Percentiles rank a stretch among this genome's conserved stretches.
phyloP scores from a whole-genome alignment of 2,329 filamentous ascomycete genomes.

The Colletotrichum chrysophilum region DNA sequence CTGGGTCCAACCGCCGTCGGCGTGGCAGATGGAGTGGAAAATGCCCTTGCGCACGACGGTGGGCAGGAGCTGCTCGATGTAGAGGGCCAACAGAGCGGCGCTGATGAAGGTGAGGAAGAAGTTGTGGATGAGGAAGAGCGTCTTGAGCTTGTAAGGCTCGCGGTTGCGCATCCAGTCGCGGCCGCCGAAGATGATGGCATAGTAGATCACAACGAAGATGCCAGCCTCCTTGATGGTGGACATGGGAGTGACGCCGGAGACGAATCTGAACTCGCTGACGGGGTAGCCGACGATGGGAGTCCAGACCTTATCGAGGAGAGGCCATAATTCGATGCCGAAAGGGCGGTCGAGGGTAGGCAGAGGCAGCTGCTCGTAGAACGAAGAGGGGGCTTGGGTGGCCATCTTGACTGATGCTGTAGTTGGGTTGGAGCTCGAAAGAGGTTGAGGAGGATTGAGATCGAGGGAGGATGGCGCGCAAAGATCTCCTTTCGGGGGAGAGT shows the following conservation, averaged over 20 bases:
- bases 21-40: slow-evolving; percentile 87
- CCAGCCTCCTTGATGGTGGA: slow-evolving; percentile 86
- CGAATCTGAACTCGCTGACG: slow-evolving; percentile 85
- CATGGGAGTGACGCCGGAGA: slow-evolving; percentile 82
- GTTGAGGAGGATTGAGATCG: neutral
- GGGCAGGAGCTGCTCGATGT: slow-evolving; percentile 88
- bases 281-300: slow-evolving; percentile 79
- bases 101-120: slow-evolving; percentile 90
- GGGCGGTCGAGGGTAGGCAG: slow-evolving; percentile 87
- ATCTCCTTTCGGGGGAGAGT: neutral
- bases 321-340: slow-evolving; percentile 92
- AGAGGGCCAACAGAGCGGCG: slow-evolving; percentile 79
- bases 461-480: neutral
- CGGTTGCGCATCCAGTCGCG: slow-evolving; percentile 90
- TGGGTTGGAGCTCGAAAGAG: slow-evolving; percentile 1
- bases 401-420: slow-evolving; percentile 31
- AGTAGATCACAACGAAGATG: slow-evolving; percentile 86
- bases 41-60: slow-evolving; percentile 81
- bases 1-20: slow-evolving; percentile 89
- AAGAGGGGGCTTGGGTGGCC: slow-evolving; percentile 41
- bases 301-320: slow-evolving; percentile 89
- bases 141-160: slow-evolving; percentile 84
- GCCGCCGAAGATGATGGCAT: slow-evolving; percentile 90
- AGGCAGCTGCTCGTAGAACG: slow-evolving; percentile 63
- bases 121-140: slow-evolving; percentile 95